Conservation (phyloP, 441 rosid genomes). For the Mallotus japonicus region DNA sequence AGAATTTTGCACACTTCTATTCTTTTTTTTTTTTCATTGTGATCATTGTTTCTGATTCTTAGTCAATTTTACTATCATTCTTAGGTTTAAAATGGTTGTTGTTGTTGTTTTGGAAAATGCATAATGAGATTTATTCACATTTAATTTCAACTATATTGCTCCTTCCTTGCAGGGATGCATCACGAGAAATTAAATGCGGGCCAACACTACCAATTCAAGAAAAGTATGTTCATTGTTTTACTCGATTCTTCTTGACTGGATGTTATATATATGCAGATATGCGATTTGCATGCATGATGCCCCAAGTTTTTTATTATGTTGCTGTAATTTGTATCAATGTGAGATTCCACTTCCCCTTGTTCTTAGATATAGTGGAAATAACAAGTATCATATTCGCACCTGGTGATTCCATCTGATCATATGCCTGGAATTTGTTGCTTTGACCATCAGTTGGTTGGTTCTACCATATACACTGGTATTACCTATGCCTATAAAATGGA, state of each 20-base stretch:
- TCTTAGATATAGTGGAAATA: not conserved
- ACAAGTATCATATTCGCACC: not conserved
- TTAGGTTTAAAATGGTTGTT: slow-evolving; percentile 3
- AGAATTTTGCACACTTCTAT: slow-evolving; percentile 17
- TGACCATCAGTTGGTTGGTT: not conserved
- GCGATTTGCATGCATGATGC: slow-evolving; percentile 6
- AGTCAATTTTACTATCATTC: not conserved
- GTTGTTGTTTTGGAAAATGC: not conserved
- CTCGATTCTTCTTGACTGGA: slow-evolving; percentile 10
- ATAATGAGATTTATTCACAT: not conserved
- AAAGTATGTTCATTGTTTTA: slow-evolving; percentile 53
- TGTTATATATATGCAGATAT: not conserved
- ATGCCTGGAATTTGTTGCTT: too few relatives aligned
- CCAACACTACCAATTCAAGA: slow-evolving; percentile 62
- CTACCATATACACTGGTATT: not conserved
- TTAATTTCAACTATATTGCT: slow-evolving; percentile 1
- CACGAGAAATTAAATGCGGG: slow-evolving; percentile 44
- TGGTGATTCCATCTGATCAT: not conserved
- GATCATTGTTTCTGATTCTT: not conserved
- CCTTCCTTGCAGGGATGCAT: slow-evolving; percentile 42
- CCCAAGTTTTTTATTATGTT: slow-evolving; percentile 1
- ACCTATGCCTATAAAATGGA: not conserved
- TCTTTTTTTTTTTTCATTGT: not conserved
- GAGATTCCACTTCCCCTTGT: not conserved
- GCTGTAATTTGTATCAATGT: not conserved